Evolutionary conservation across 2,329 filamentous ascomycete genomes (phyloP).

Genomic region (Fusarium sp.): DNA sequence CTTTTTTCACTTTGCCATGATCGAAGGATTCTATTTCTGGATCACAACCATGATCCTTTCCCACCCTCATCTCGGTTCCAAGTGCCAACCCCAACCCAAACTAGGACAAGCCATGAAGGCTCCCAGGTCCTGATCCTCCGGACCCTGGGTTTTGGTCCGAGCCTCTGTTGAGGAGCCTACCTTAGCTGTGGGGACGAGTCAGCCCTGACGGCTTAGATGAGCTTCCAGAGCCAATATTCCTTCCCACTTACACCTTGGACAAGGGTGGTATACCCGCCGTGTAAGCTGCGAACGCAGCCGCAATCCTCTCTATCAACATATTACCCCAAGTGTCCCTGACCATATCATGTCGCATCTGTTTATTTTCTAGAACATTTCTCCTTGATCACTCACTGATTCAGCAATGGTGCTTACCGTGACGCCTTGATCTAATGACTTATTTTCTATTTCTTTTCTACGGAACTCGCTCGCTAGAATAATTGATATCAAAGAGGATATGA

Average conservation of each 20-base stretch:
- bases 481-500: constrained; percentile 22
- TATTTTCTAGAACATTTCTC: background rate
- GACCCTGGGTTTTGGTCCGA: constrained; percentile 21
- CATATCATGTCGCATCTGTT: background rate
- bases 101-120: constrained; percentile 17
- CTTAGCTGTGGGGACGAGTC: constrained; percentile 28
- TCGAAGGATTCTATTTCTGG: constrained; percentile 36
- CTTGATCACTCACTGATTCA: constrained; percentile 21
- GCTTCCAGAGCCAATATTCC: constrained; percentile 11
- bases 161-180: background rate
- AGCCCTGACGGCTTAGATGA: constrained; percentile 29
- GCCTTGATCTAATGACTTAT: constrained; percentile 1
- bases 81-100: constrained; percentile 19
- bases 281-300: constrained; percentile 26
- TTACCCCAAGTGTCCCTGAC: constrained; percentile 19
- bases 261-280: constrained; percentile 13
- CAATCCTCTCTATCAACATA: constrained; percentile 14
- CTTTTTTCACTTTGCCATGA: constrained; percentile 5
- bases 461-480: background rate
- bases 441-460: background rate
- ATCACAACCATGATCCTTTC: constrained; percentile 1
- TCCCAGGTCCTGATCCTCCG: constrained; percentile 7
- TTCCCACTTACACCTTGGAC: constrained; percentile 11
- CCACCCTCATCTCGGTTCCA: constrained; percentile 40
- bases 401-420: constrained; percentile 4